These are phyloP conservation scores for Aspergillus intermedius DNA, from an alignment of 2,329 filamentous ascomycete genomes.

Conservation along the genomic window DNA sequence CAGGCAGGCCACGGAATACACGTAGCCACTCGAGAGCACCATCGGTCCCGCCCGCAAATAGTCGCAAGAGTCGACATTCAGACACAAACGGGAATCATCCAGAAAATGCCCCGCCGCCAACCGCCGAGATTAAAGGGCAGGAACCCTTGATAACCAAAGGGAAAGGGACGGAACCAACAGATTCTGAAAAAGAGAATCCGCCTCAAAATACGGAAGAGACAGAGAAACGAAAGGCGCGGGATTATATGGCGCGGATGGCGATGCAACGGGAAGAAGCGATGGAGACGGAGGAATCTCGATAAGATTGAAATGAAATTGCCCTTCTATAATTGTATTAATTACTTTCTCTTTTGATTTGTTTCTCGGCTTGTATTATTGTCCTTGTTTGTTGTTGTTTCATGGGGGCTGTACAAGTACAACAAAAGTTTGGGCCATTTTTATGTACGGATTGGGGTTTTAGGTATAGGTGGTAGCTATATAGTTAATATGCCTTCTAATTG, in stretches of 20 bases:
- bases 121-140: neutral
- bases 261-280: slow-evolving; percentile 37
- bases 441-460: neutral
- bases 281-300: slow-evolving; percentile 24
- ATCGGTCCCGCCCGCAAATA: neutral
- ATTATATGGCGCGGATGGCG: slow-evolving; percentile 28
- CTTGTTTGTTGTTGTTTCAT: neutral
- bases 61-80: neutral
- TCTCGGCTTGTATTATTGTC: neutral
- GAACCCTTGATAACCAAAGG: neutral
- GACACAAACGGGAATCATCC: neutral
- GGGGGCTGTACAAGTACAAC: neutral
- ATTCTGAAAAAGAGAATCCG: slow-evolving; percentile 11
- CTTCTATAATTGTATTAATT: slow-evolving; percentile 11
- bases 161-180: neutral
- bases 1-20: slow-evolving; percentile 8
- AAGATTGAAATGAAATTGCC: slow-evolving; percentile 12
- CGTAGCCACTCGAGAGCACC: slow-evolving; percentile 14
- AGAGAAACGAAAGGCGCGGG: slow-evolving; percentile 27
- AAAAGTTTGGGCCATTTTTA: neutral
- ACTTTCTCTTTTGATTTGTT: neutral
- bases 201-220: slow-evolving; percentile 4
- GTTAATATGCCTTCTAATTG: too few species aligned
- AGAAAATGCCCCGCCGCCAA: neutral
- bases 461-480: neutral